Conservation (phyloP, 2,329 filamentous ascomycete species). For the Gyromitra esculenta region DNA sequence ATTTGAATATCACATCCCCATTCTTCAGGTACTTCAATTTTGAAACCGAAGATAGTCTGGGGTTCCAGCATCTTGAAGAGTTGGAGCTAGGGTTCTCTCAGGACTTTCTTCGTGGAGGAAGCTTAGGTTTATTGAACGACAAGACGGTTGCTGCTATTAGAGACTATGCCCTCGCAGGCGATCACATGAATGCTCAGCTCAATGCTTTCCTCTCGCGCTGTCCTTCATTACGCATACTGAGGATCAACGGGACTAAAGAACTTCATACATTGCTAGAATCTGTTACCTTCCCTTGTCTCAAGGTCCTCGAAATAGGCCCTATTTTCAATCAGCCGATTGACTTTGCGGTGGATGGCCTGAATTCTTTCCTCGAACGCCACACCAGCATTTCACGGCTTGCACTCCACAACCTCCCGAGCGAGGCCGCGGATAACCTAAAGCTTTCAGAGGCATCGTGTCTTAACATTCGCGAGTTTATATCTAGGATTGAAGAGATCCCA, state of each 20-base stretch:
- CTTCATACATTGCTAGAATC: conserved; percentile 42
- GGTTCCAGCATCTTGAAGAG: conserved; percentile 34
- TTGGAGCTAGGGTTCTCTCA: conserved; percentile 40
- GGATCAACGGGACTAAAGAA: conserved; percentile 44
- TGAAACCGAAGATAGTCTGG: background rate
- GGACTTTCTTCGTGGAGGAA: conserved; percentile 14
- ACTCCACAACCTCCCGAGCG: conserved; percentile 41
- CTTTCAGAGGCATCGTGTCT: conserved; percentile 33
- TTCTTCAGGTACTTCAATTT: conserved; percentile 35
- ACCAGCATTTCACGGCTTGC: conserved; percentile 40
- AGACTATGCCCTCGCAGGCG: conserved; percentile 13
- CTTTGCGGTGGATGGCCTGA: conserved; percentile 42
- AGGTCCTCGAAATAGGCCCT: conserved; percentile 44
- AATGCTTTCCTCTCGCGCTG: conserved; percentile 44
- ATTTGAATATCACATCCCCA: conserved; percentile 42
- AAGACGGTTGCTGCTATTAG: conserved; percentile 1
- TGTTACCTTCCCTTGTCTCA: conserved; percentile 37
- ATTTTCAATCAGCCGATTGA: conserved; percentile 42
- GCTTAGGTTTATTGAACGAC: conserved; percentile 7
- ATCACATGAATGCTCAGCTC: conserved; percentile 40
- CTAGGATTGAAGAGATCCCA: conserved; percentile 47
- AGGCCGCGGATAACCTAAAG: conserved; percentile 16
- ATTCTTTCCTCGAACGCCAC: conserved; percentile 45
- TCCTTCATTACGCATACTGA: conserved; percentile 37
- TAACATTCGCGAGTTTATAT: conserved; percentile 48